Evolutionary conservation across 768 basidiomycete genomes (phyloP).

Genomic region (Tricholoma matsutake): DNA sequence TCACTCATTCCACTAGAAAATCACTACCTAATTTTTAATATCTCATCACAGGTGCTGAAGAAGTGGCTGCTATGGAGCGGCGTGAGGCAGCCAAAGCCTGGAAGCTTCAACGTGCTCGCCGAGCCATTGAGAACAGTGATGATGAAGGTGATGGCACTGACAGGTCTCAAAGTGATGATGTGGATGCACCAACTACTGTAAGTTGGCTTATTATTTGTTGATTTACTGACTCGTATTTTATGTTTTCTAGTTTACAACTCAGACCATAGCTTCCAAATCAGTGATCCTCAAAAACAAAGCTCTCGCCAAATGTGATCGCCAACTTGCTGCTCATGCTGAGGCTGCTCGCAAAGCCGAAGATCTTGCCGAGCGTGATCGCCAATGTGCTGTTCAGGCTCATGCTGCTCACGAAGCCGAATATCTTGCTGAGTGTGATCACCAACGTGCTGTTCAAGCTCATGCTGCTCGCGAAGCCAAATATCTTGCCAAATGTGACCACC

Average conservation of each 20-base stretch:
- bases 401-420: conserved; percentile 5
- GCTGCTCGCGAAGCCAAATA: too few relatives aligned
- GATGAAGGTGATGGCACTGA: not conserved
- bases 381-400: too few relatives aligned
- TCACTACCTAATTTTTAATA: too few relatives aligned
- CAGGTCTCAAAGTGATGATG: not conserved
- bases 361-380: conserved; percentile 7
- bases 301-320: conserved; percentile 7
- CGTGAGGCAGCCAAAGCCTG: not conserved
- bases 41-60: too few relatives aligned
- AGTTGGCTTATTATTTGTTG: not conserved
- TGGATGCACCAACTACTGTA: not conserved
- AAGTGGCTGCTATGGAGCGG: too few relatives aligned
- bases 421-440: conserved; percentile 6
- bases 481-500: too few relatives aligned
- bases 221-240: not conserved
- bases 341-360: conserved; percentile 6
- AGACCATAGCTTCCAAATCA: not conserved
- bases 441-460: too few relatives aligned
- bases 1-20: too few relatives aligned
- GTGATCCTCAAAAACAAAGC: conserved; percentile 6
- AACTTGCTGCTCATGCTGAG: too few relatives aligned
- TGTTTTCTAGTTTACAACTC: not conserved
- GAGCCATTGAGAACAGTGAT: not conserved
- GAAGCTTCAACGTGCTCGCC: not conserved